phyloP scores from a whole-genome alignment of 2,329 filamentous ascomycete genomes.

The Colletotrichum orbiculare region DNA sequence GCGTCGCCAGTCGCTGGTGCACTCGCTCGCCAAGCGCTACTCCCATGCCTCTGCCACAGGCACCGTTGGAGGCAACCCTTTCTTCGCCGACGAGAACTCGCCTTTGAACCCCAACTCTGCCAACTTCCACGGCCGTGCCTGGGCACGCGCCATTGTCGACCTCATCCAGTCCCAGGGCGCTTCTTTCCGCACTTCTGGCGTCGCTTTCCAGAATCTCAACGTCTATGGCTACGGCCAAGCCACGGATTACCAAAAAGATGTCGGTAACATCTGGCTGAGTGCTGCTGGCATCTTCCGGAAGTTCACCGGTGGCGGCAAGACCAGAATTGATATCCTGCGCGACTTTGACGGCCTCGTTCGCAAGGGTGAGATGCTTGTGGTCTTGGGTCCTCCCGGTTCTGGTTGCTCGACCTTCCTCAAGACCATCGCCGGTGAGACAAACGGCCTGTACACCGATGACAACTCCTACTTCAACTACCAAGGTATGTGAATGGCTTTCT shows the following conservation, averaged over 20 bases:
- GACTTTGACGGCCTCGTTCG: slow-evolving; percentile 75
- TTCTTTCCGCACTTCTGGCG: slow-evolving; percentile 69
- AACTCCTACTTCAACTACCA: slow-evolving; percentile 85
- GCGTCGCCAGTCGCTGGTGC: slow-evolving; percentile 63
- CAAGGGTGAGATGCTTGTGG: slow-evolving; percentile 80
- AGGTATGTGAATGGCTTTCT: slow-evolving; percentile 55
- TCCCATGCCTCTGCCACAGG: slow-evolving; percentile 58
- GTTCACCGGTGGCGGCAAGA: slow-evolving; percentile 63
- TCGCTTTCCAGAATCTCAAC: slow-evolving; percentile 75
- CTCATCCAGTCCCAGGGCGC: slow-evolving; percentile 63
- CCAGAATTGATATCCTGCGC: slow-evolving; percentile 74
- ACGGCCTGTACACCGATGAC: slow-evolving; percentile 79
- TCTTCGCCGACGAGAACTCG: slow-evolving; percentile 62
- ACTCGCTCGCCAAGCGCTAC: slow-evolving; percentile 63
- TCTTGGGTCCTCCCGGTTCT: slow-evolving; percentile 77
- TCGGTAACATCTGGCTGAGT: slow-evolving; percentile 70
- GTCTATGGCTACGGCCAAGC: slow-evolving; percentile 75
- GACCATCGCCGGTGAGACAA: slow-evolving; percentile 84
- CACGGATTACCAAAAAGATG: slow-evolving; percentile 78
- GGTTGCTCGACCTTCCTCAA: slow-evolving; percentile 89
- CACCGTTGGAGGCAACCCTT: slow-evolving; percentile 58
- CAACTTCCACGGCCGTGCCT: slow-evolving; percentile 65
- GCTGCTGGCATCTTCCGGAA: slow-evolving; percentile 55
- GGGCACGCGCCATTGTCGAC: slow-evolving; percentile 70
- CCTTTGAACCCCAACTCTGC: slow-evolving; percentile 63